Evolutionary conservation across 2,329 filamentous ascomycete species (phyloP).

Genomic region (Didymella keratinophila): DNA sequence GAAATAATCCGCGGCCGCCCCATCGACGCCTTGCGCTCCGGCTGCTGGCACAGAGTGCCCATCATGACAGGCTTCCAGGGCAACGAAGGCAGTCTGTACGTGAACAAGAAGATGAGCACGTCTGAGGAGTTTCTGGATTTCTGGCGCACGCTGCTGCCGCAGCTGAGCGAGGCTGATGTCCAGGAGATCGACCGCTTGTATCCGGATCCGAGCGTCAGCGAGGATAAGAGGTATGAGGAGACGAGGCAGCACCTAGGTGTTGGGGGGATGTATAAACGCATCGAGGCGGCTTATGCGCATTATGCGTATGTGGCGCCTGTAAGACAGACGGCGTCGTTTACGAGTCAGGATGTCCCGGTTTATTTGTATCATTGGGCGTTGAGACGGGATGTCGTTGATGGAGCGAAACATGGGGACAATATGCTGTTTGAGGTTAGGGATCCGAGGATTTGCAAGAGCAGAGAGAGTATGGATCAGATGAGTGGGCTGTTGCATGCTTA

Average conservation of each 20-base stretch:
- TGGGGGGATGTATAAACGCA: slow-evolving; percentile 56
- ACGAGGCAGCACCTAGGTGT: neutral
- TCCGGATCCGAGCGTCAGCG: neutral
- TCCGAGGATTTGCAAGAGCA: neutral
- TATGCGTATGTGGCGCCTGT: slow-evolving; percentile 72
- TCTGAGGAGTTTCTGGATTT: slow-evolving; percentile 65
- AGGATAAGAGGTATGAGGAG: neutral
- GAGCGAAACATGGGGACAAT: neutral
- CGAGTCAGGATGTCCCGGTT: slow-evolving; percentile 3
- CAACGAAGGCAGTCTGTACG: slow-evolving; percentile 73
- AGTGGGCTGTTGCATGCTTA: neutral
- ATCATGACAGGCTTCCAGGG: slow-evolving; percentile 75
- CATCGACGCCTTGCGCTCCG: slow-evolving; percentile 64
- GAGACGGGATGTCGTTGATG: neutral
- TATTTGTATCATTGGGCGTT: slow-evolving; percentile 4
- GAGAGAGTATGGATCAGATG: neutral
- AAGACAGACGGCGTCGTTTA: slow-evolving; percentile 64
- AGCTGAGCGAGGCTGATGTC: slow-evolving; percentile 1
- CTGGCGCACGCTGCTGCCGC: slow-evolving; percentile 68
- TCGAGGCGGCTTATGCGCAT: slow-evolving; percentile 69
- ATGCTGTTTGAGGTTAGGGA: slow-evolving; percentile 3
- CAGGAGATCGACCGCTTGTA: neutral
- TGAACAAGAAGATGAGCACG: slow-evolving; percentile 59
- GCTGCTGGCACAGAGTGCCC: slow-evolving; percentile 64
- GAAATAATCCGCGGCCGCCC: slow-evolving; percentile 66